Evolutionary conservation across 108 stramenopile species (phyloP), one percentile per base, ranked within the genome.

Genomic region (Craspedostauros australis): DNA sequence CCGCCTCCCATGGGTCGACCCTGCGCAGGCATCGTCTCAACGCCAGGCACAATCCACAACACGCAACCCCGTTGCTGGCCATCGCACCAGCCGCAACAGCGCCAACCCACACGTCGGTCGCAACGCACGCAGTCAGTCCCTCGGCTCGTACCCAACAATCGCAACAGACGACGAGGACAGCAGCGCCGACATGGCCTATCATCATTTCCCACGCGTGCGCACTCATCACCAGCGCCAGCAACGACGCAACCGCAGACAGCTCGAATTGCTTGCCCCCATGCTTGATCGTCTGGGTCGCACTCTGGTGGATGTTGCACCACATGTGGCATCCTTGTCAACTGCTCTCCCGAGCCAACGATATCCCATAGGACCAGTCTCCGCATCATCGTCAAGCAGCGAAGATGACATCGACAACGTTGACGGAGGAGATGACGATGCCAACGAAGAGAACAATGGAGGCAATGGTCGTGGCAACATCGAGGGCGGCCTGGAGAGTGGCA

Each of bases 261-360:
- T 82, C 23, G 56, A 68, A 30, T 42, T 61, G 7, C 63, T 93
- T 21, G 86, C 83, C n/a, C 84, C 92, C 18, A 66, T 90, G 2
- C 44, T 94, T 26, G 93, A 94, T 76, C 69, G 93, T 40, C 54
- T 94, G 22, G 93, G 93, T 20, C 49, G 93, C 26, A 79, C 77
- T 46, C 54, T 94, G 39, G 80, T 76, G 3, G 88, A 91, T 70
- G 71, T 82, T 4, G 88, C 92, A 3, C 84, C 86, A 2, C 92
- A 93, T 49, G 63, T 90, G 41, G 84, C 83, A 16, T 64, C 84
- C 12, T 52, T 86, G 23, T 87, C 91, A 16, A 73, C 76, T 27
- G 62, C 77, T 5, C 50, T 82, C 18, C 73, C 80, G 23, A 2
- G 8, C 41, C 2, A 2, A 23, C 4, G 7, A 20, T 2, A 20